Percentiles rank a stretch among this genome's conserved stretches.
These are phyloP conservation scores for Penicillium sp. DNA, from an alignment of 2,329 filamentous ascomycete genomes.

Conservation along the genomic window DNA sequence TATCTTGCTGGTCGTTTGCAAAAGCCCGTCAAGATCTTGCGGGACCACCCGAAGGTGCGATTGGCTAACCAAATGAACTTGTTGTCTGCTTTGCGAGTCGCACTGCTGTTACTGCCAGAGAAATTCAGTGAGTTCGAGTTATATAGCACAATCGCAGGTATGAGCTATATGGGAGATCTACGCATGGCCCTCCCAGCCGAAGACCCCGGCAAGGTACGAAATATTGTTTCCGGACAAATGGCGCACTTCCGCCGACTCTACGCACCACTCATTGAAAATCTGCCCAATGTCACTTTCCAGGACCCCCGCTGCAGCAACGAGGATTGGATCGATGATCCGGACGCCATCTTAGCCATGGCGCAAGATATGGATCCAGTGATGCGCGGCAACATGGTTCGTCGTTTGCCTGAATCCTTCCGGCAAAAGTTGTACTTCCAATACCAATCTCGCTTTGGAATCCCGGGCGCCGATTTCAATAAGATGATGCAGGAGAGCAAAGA, in stretches of 20 bases:
- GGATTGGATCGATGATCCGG: slow-evolving; percentile 63
- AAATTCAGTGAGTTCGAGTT: slow-evolving; percentile 83
- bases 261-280: slow-evolving; percentile 78
- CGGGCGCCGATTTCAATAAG: slow-evolving; percentile 74
- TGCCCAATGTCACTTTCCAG: slow-evolving; percentile 81
- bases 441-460: slow-evolving; percentile 84
- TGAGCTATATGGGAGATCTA: slow-evolving; percentile 95
- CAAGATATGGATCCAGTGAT: slow-evolving; percentile 93
- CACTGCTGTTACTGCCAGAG: slow-evolving; percentile 78
- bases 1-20: slow-evolving; percentile 96
- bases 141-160: slow-evolving; percentile 84
- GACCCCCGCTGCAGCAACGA: slow-evolving; percentile 58
- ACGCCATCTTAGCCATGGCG: slow-evolving; percentile 64
- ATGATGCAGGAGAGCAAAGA: slow-evolving; percentile 78
- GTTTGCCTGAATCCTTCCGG: slow-evolving; percentile 81
- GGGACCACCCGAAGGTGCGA: slow-evolving; percentile 87
- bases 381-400: slow-evolving; percentile 92
- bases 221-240: slow-evolving; percentile 91
- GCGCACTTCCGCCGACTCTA: slow-evolving; percentile 89
- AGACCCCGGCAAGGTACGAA: slow-evolving; percentile 85
- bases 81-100: slow-evolving; percentile 83
- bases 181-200: slow-evolving; percentile 89
- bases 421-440: slow-evolving; percentile 92
- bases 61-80: slow-evolving; percentile 96
- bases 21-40: slow-evolving; percentile 95